Conservation (phyloP, 2,329 filamentous ascomycete species). For the Apiospora rasikravindrae region DNA sequence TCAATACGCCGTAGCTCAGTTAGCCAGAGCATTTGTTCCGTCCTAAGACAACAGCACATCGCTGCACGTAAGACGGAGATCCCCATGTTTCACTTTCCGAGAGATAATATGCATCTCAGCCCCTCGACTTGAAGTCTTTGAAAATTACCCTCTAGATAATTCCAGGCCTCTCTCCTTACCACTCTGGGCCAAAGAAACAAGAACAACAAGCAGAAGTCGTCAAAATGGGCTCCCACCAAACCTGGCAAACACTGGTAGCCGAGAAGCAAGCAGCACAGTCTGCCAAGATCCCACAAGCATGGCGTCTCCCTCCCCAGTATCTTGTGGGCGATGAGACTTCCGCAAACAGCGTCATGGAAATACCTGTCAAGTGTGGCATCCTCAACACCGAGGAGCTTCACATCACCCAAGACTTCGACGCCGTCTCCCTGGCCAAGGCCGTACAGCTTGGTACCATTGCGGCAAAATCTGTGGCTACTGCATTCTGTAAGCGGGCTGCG, state of each 20-base stretch:
- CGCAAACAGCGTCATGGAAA: background rate
- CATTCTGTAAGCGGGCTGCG: constrained; percentile 31
- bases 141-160: too few relatives aligned
- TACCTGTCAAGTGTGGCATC: background rate
- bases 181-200: background rate
- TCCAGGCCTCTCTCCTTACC: too few relatives aligned
- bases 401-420: background rate
- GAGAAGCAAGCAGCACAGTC: background rate
- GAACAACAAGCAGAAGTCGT: background rate
- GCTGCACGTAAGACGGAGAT: background rate
- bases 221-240: background rate
- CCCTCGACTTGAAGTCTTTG: too few relatives aligned
- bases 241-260: background rate
- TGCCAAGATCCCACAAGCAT: background rate
- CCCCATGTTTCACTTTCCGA: background rate
- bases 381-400: background rate
- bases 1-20: background rate
- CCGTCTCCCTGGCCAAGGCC: background rate
- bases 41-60: background rate
- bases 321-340: background rate
- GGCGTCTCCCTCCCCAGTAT: background rate
- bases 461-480: constrained; percentile 24
- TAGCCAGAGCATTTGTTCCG: background rate
- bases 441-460: background rate
- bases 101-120: background rate